These are phyloP conservation scores for Betula pendula DNA, from an alignment of 306 rosid species.

Conservation along the genomic window DNA sequence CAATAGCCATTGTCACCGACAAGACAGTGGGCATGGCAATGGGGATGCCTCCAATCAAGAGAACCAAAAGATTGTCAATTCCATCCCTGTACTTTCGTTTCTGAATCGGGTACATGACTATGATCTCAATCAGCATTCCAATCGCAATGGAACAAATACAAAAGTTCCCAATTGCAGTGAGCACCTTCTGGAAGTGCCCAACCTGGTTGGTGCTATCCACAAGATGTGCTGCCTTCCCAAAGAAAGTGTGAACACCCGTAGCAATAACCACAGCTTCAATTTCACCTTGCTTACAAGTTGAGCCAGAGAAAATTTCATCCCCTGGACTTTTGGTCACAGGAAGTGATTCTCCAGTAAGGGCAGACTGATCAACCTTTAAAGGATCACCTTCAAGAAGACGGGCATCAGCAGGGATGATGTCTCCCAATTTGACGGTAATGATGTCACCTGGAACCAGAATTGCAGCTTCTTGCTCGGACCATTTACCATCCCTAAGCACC, in stretches of 20 bases:
- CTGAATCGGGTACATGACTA: slow-evolving; percentile 98
- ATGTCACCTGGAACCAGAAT: slow-evolving; percentile 95
- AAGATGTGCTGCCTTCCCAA: slow-evolving; percentile 98
- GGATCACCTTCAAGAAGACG: slow-evolving; percentile 99
- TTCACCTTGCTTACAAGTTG: slow-evolving; percentile 98
- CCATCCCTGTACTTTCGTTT: slow-evolving; percentile 79
- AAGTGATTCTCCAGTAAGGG: slow-evolving; percentile 97
- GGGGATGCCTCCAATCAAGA: slow-evolving; percentile 97
- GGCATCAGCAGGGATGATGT: slow-evolving; percentile 96
- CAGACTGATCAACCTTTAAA: slow-evolving; percentile 90
- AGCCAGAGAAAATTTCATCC: slow-evolving; percentile 95
- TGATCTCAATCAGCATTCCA: slow-evolving; percentile 82
- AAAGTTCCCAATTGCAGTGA: slow-evolving; percentile 92
- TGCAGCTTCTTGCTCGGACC: slow-evolving; percentile 89
- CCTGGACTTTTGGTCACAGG: slow-evolving; percentile 91
- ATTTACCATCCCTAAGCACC: slow-evolving; percentile 97
- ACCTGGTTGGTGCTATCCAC: slow-evolving; percentile 98
- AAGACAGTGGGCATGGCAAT: slow-evolving; percentile 99
- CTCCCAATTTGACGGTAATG: slow-evolving; percentile 91
- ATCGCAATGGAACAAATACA: slow-evolving; percentile 92
- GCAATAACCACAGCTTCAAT: slow-evolving; percentile 96
- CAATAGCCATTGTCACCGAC: slow-evolving; percentile 99
- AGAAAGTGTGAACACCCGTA: slow-evolving; percentile 97
- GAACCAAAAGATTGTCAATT: slow-evolving; percentile 93
- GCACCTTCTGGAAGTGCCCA: slow-evolving; percentile 98